Conservation (phyloP, 108 stramenopile genomes). For the Chaetoceros muelleri region DNA sequence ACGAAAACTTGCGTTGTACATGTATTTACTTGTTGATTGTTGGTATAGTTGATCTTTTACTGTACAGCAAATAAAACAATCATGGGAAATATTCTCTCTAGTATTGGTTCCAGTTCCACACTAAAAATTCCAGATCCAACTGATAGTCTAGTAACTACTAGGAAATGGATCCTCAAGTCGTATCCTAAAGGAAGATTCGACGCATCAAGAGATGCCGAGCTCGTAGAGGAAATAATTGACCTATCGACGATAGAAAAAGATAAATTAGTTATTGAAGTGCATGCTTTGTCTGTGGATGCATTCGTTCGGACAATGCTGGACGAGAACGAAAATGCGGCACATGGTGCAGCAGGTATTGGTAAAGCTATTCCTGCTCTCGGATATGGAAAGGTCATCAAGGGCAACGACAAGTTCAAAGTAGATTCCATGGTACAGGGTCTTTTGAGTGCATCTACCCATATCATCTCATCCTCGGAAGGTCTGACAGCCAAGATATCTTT, state of each 20-base stretch:
- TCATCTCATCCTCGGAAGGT: conserved; percentile 1
- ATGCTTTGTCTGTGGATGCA: conserved; percentile 22
- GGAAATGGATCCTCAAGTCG: neutral
- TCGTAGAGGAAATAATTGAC: neutral
- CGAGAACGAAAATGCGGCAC: conserved; percentile 25
- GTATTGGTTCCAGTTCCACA: too few relatives aligned
- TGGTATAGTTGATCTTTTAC: too few relatives aligned
- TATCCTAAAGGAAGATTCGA: neutral
- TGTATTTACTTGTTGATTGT: too few relatives aligned
- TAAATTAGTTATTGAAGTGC: conserved; percentile 15
- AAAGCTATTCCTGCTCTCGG: conserved; percentile 23
- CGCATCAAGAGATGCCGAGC: neutral
- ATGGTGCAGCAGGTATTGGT: conserved; percentile 16
- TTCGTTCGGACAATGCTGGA: conserved; percentile 38
- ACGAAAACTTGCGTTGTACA: too few relatives aligned
- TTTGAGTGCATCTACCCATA: conserved; percentile 10
- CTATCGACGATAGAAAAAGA: neutral
- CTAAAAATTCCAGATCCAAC: too few relatives aligned
- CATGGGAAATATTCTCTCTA: too few relatives aligned
- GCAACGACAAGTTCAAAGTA: conserved; percentile 7
- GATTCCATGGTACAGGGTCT: conserved; percentile 19
- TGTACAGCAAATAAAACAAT: too few relatives aligned
- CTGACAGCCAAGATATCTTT: neutral
- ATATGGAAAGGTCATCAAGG: conserved; percentile 20
- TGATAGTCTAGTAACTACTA: neutral